Conservation (phyloP, 495 filamentous ascomycete genomes). For the Tuber borchii region DNA sequence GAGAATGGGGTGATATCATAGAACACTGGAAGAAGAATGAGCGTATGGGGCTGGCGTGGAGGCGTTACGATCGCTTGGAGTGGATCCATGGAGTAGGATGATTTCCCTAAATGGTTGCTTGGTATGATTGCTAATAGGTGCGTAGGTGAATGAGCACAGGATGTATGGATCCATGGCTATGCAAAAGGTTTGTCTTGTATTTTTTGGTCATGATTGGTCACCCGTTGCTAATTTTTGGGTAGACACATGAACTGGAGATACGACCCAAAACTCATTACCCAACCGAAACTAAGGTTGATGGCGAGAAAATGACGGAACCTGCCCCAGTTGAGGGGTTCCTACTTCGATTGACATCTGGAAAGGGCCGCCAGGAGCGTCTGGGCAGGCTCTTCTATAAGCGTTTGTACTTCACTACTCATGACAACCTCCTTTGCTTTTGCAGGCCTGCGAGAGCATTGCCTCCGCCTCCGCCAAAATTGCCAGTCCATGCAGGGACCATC, state of each 20-base stretch:
- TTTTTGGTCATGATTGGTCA: neutral
- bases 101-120: neutral
- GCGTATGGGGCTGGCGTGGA: slow-evolving; percentile 68
- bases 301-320: slow-evolving; percentile 52
- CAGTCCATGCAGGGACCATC: slow-evolving; percentile 45
- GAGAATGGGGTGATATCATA: slow-evolving; percentile 60
- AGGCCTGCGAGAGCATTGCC: slow-evolving; percentile 59
- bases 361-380: slow-evolving; percentile 54
- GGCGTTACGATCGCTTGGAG: slow-evolving; percentile 67
- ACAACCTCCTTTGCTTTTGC: slow-evolving; percentile 62
- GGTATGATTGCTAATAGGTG: slow-evolving; percentile 7
- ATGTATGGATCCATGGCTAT: slow-evolving; percentile 73
- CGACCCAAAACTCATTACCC: slow-evolving; percentile 65
- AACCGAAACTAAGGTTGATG: slow-evolving; percentile 47
- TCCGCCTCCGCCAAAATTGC: slow-evolving; percentile 58
- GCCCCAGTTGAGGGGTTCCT: slow-evolving; percentile 66
- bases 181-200: slow-evolving; percentile 46
- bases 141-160: slow-evolving; percentile 54
- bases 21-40: slow-evolving; percentile 55
- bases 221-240: slow-evolving; percentile 1
- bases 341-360: slow-evolving; percentile 61
- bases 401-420: slow-evolving; percentile 63
- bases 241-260: slow-evolving; percentile 66
- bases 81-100: slow-evolving; percentile 57
- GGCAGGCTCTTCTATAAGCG: slow-evolving; percentile 65